Evolutionary conservation across 768 basidiomycete species (phyloP).

Genomic region (Mycena maculata): DNA sequence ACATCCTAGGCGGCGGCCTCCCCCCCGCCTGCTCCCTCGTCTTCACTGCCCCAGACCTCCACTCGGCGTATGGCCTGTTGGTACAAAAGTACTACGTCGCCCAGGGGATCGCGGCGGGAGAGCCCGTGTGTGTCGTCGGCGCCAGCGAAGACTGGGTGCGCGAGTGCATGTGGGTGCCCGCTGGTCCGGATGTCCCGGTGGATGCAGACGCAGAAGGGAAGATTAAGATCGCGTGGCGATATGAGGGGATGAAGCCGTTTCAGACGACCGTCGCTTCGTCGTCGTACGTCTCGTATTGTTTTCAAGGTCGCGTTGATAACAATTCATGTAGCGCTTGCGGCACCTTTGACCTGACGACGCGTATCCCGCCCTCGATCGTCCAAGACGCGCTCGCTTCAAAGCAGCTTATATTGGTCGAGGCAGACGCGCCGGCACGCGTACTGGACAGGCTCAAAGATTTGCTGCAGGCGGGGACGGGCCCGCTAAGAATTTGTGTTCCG

Average conservation of each 20-base stretch:
- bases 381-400: constrained; percentile 54
- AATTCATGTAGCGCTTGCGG: constrained; percentile 55
- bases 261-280: constrained; percentile 78
- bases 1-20: constrained; percentile 92
- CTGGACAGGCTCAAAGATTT: constrained; percentile 44
- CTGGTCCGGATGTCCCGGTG: constrained; percentile 36
- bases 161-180: constrained; percentile 86
- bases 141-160: constrained; percentile 71
- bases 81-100: constrained; percentile 90
- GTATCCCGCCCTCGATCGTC: constrained; percentile 64
- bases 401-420: constrained; percentile 50
- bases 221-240: constrained; percentile 98
- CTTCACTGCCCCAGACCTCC: constrained; percentile 84
- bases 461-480: constrained; percentile 41
- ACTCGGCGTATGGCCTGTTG: constrained; percentile 87
- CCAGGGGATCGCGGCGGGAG: constrained; percentile 82
- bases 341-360: constrained; percentile 78
- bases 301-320: constrained; percentile 30
- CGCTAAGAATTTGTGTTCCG: constrained; percentile 72
- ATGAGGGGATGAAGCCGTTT: constrained; percentile 93
- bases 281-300: constrained; percentile 50
- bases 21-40: constrained; percentile 83
- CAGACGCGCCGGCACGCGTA: constrained; percentile 36
- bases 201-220: constrained; percentile 62
- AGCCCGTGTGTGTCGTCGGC: constrained; percentile 76